A percentile compares a stretch with the other conserved stretches of the same genome.
These are phyloP conservation scores for Lenzites betulinus DNA, from an alignment of 768 basidiomycete genomes.

Conservation along the genomic window DNA sequence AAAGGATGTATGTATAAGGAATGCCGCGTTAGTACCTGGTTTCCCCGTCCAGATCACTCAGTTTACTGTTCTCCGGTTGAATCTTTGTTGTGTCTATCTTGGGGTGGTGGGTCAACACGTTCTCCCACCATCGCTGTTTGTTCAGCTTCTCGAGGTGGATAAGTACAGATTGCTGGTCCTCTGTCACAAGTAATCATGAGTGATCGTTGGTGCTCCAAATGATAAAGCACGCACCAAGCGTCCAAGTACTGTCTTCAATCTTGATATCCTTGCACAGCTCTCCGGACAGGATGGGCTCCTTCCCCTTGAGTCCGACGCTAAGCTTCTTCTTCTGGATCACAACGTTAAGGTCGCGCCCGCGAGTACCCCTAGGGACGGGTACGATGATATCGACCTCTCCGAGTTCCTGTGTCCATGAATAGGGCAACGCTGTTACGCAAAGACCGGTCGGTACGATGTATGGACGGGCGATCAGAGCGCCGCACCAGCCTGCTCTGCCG, in stretches of 20 bases:
- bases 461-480: constrained; percentile 26
- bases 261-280: constrained; percentile 93
- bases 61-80: constrained; percentile 90
- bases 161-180: constrained; percentile 72
- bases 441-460: constrained; percentile 16
- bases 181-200: constrained; percentile 41
- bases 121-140: constrained; percentile 95
- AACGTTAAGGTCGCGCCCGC: constrained; percentile 73
- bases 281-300: constrained; percentile 85
- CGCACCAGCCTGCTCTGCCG: constrained; percentile 80
- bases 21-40: constrained; percentile 60
- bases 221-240: constrained; percentile 61
- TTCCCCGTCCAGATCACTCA: constrained; percentile 95
- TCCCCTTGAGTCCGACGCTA: constrained; percentile 80
- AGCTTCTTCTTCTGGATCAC: constrained; percentile 81
- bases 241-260: constrained; percentile 97
- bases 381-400: constrained; percentile 82
- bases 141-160: constrained; percentile 88
- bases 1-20: background rate
- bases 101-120: constrained; percentile 91
- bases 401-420: constrained; percentile 89
- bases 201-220: background rate
- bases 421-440: constrained; percentile 70
- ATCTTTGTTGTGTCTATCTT: constrained; percentile 98
- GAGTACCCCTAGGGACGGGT: constrained; percentile 85